Evolutionary conservation across 2,329 filamentous ascomycete species (phyloP).

Genomic region (Colletotrichum sansevieriae): DNA sequence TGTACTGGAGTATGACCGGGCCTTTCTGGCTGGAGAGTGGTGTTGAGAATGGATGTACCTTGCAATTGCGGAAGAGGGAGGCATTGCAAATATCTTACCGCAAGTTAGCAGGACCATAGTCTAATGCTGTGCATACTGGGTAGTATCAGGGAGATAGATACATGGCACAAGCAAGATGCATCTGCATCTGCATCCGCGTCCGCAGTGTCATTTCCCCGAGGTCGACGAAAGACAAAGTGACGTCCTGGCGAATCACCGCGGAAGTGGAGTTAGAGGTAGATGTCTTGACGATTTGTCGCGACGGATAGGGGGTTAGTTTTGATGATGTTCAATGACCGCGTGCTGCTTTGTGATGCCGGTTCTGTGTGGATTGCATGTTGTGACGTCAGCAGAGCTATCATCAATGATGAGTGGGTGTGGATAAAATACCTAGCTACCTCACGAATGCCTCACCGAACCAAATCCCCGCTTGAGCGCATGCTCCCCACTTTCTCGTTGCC

Average conservation of each 20-base stretch:
- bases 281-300: too few species aligned
- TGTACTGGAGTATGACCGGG: too few species aligned
- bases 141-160: background rate
- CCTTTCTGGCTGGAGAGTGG: background rate
- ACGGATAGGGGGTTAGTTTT: too few species aligned
- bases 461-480: too few species aligned
- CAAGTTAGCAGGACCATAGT: constrained; percentile 2
- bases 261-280: too few species aligned
- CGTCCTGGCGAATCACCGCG: too few species aligned
- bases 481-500: constrained; percentile 1
- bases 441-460: background rate
- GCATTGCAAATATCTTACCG: background rate
- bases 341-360: too few species aligned
- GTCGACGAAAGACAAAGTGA: too few species aligned
- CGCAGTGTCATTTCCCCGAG: background rate
- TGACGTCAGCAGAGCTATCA: background rate
- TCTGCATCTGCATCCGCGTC: background rate
- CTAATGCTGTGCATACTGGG: background rate
- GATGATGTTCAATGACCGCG: too few species aligned
- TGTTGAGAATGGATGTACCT: constrained; percentile 1
- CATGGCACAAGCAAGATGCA: constrained; percentile 1
- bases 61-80: too few species aligned
- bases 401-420: background rate
- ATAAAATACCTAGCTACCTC: too few species aligned
- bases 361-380: too few species aligned